A percentile compares a stretch with the other conserved stretches of the same genome.
Evolutionary conservation across 331 rosid genomes (phyloP).

Genomic region (Dryas integrifolia): DNA sequence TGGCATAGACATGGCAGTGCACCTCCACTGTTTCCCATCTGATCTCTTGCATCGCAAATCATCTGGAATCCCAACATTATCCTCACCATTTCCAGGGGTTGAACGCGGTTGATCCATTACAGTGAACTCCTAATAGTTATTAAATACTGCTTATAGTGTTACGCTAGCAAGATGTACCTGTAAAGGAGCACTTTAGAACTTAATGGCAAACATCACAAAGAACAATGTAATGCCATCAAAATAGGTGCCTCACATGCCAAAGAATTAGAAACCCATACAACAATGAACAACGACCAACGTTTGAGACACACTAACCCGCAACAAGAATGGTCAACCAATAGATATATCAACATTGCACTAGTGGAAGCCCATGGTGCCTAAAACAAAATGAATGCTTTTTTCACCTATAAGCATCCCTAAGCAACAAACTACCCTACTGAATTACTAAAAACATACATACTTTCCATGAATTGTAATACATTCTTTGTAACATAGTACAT

Average conservation of each 20-base stretch:
- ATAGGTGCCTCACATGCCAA: background rate
- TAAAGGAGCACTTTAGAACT: conserved; percentile 1
- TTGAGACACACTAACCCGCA: background rate
- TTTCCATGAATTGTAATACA: background rate
- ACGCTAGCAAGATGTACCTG: background rate
- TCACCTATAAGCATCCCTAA: background rate
- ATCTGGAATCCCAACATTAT: conserved; percentile 75
- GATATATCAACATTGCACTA: no score
- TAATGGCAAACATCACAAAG: background rate
- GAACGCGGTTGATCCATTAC: conserved; percentile 61
- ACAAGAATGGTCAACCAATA: background rate
- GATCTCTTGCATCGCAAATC: conserved; percentile 97
- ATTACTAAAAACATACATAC: background rate
- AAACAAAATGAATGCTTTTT: background rate
- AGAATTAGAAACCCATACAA: background rate
- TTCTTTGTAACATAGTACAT: background rate
- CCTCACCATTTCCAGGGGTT: conserved; percentile 55
- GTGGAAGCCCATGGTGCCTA: background rate
- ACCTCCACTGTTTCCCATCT: conserved; percentile 96
- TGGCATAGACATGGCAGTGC: conserved; percentile 98
- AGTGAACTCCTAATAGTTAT: background rate
- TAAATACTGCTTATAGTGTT: background rate
- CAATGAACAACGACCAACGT: background rate
- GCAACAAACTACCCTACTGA: background rate
- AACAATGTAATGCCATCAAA: background rate